These are phyloP conservation scores for Tetrapisispora arboricola DNA, from an alignment of 805 yeast species.

Conservation along the genomic window DNA sequence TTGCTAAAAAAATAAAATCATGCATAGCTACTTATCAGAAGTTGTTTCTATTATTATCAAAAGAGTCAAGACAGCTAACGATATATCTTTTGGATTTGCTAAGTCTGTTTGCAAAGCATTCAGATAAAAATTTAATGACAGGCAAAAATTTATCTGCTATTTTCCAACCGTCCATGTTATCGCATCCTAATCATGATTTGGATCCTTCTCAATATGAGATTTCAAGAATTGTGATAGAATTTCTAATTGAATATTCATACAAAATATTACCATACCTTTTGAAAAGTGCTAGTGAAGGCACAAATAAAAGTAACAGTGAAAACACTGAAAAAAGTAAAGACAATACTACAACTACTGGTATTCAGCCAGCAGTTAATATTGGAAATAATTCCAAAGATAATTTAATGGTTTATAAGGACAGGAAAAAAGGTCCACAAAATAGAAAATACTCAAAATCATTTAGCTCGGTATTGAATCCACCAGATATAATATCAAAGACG, in stretches of 20 bases:
- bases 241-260: conserved; percentile 77
- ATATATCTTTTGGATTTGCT: conserved; percentile 80
- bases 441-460: conserved; percentile 28
- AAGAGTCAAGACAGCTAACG: conserved; percentile 68
- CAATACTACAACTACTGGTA: too few species aligned
- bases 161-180: conserved; percentile 90
- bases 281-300: conserved; percentile 10
- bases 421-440: conserved; percentile 8
- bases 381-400: neutral
- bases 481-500: conserved; percentile 24
- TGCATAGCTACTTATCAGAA: conserved; percentile 63
- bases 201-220: conserved; percentile 84
- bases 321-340: too few species aligned
- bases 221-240: conserved; percentile 78
- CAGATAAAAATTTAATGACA: conserved; percentile 79
- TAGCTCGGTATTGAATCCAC: conserved; percentile 24
- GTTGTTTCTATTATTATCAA: conserved; percentile 61
- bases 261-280: conserved; percentile 54
- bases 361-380: neutral
- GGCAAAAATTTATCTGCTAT: conserved; percentile 89
- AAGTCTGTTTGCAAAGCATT: conserved; percentile 71
- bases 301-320: neutral
- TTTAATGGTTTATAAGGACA: neutral
- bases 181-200: conserved; percentile 89
- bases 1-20: conserved; percentile 54